Evolutionary conservation across 2,329 filamentous ascomycete species (phyloP), one percentile per base, ranked within the genome.

Genomic region (Sarocladium kiliense): DNA sequence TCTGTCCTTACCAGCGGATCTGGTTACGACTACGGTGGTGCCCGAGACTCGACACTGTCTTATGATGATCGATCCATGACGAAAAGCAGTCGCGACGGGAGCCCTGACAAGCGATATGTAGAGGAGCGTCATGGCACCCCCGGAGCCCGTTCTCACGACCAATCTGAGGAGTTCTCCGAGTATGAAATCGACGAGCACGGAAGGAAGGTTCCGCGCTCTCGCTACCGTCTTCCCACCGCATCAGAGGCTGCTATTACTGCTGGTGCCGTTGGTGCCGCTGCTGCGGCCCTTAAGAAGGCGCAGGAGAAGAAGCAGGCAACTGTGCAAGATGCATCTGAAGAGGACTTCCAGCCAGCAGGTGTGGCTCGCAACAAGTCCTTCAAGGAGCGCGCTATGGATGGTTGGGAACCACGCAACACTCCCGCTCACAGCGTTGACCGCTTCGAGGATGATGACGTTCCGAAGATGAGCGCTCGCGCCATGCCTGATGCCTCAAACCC

Each of bases 401-500:
- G 78, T 7, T 78, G 77, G 56, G 74, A 77, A 47, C 80, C 79
- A 25, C 75, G 77, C 57, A 78, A 75, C 57, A 81, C 80, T 27
- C 81, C 81, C 2, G 75, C 79, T 5, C 81, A 84, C 59, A 85
- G 82, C 62, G 70, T 83, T 16, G 82, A 85, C 59, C 74, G 77
- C 34, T 71, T 82, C n/a, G 77, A 77, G 16, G 77, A 76, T 37
- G 74, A 81, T 19, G 76, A 80, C 4, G 66, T 72, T 14, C 74
- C 77, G 1, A 79, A 81, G 61, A 76, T 95, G 77, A 80, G 80
- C 39, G 82, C 87, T 42, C 91, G 79, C 66, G 87, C 85, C 47
- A 68, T 92, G 58, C 90, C 90, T 3, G 79, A 86, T 60, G 72
- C 81, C 34, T 73, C 85, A 56, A 78, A 92, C 61, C 87, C 88